These are phyloP conservation scores for Oryza coarctata DNA, from an alignment of 176 grass and related monocot species.

Conservation along the genomic window DNA sequence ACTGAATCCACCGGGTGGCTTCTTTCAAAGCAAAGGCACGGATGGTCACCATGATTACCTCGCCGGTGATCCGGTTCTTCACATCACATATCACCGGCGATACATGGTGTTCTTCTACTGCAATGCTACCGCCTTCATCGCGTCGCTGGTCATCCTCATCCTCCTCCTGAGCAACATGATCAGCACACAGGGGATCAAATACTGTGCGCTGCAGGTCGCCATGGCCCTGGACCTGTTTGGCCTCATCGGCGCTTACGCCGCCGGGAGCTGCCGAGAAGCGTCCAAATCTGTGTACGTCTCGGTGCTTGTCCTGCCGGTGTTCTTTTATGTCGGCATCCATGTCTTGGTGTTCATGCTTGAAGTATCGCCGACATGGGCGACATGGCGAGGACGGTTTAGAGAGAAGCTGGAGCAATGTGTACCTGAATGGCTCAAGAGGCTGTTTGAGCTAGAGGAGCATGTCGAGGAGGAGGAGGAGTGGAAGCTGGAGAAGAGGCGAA, in stretches of 20 bases:
- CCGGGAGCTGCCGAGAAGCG: conserved; percentile 35
- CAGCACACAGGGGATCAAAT: conserved; percentile 40
- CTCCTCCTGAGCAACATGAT: conserved; percentile 52
- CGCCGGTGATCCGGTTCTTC: conserved; percentile 41
- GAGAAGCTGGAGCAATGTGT: not conserved
- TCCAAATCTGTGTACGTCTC: conserved; percentile 44
- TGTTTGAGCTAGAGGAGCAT: conserved; percentile 13
- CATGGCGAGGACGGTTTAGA: not conserved
- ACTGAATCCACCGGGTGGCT: conserved; percentile 32
- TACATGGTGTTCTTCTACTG: conserved; percentile 56
- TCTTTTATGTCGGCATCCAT: conserved; percentile 35
- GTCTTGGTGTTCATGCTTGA: conserved; percentile 35
- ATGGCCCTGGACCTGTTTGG: conserved; percentile 53
- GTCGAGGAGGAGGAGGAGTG: not conserved
- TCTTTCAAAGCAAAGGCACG: not conserved
- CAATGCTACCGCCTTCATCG: conserved; percentile 54
- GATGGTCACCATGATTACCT: conserved; percentile 11
- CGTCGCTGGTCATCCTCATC: conserved; percentile 50
- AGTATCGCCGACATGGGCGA: not conserved
- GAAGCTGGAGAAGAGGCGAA: conserved; percentile 33
- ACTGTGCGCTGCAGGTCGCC: conserved; percentile 36
- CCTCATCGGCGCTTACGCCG: conserved; percentile 41
- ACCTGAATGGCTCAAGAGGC: conserved; percentile 10
- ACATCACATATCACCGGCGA: conserved; percentile 19
- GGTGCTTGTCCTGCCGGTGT: conserved; percentile 18